Evolutionary conservation across 202 grass and related monocot genomes (phyloP).

Genomic region (Carex sylvatica): DNA sequence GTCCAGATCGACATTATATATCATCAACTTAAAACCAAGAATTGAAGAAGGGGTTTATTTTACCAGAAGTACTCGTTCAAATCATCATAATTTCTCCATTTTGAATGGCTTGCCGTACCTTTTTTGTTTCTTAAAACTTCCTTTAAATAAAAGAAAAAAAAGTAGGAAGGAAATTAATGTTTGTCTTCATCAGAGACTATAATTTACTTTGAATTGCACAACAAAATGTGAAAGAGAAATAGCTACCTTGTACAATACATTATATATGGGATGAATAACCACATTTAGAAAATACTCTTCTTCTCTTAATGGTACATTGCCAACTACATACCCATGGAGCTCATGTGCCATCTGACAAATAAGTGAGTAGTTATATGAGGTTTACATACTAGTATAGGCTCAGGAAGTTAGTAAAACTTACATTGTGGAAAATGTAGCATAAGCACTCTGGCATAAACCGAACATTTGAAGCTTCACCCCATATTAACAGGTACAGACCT

Average conservation of each 20-base stretch:
- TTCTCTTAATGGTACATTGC: slow-evolving; percentile 31
- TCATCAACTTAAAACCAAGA: too few species aligned
- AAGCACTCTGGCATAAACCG: slow-evolving; percentile 99
- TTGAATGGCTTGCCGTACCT: slow-evolving; percentile 79
- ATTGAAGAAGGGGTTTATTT: too few species aligned
- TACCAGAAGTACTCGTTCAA: too few species aligned
- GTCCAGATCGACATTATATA: too few species aligned
- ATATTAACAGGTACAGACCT: slow-evolving; percentile 90
- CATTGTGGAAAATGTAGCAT: slow-evolving; percentile 94
- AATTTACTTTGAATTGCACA: neutral
- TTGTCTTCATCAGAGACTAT: neutral
- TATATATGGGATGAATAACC: slow-evolving; percentile 73
- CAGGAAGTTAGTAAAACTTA: slow-evolving; percentile 41
- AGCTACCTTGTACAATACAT: slow-evolving; percentile 65
- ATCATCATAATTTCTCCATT: too few species aligned
- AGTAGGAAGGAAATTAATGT: neutral
- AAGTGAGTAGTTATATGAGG: slow-evolving; percentile 19
- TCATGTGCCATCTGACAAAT: slow-evolving; percentile 75
- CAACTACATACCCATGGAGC: slow-evolving; percentile 33
- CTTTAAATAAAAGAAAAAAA: slow-evolving; percentile 32
- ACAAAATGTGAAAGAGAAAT: slow-evolving; percentile 12
- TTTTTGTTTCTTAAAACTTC: slow-evolving; percentile 58
- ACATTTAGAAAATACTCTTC: slow-evolving; percentile 58
- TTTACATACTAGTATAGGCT: slow-evolving; percentile 13
- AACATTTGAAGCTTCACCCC: slow-evolving; percentile 98